Evolutionary conservation across 495 filamentous ascomycete species (phyloP).

Genomic region (Aspergillus incahuasiensis): DNA sequence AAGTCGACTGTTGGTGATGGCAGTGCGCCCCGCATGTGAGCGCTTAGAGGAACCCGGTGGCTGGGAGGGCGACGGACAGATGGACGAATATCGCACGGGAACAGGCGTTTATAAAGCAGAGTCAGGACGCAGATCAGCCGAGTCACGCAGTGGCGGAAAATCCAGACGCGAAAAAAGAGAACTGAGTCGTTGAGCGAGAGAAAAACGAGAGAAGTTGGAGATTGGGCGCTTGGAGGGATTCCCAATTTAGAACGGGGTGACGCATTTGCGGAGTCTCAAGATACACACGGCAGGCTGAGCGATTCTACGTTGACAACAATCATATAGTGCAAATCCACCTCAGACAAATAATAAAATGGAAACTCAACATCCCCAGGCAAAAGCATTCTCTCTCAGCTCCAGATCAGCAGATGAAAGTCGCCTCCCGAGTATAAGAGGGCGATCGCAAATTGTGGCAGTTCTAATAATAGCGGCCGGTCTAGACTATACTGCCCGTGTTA

Average conservation of each 20-base stretch:
- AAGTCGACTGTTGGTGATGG: constrained; percentile 5
- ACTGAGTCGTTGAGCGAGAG: neutral
- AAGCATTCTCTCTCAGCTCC: neutral
- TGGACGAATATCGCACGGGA: neutral
- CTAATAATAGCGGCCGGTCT: neutral
- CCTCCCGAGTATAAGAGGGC: neutral
- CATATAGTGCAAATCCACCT: neutral
- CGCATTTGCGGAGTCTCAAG: neutral
- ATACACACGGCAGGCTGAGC: neutral
- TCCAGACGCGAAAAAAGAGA: neutral
- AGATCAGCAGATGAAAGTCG: neutral
- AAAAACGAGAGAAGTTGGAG: neutral
- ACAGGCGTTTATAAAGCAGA: neutral
- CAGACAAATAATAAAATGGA: too few species aligned
- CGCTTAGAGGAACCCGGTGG: constrained; percentile 8
- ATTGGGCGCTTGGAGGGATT: constrained; percentile 13
- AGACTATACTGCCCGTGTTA: neutral
- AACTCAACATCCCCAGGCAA: neutral
- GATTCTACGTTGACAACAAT: neutral
- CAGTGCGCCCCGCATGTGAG: constrained; percentile 15
- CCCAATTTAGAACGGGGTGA: constrained; percentile 14
- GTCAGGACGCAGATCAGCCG: neutral
- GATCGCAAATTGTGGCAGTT: constrained; percentile 1
- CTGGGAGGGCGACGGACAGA: neutral
- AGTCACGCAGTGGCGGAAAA: neutral